Evolutionary conservation across 1,284 basidiomycete species (phyloP), one percentile per base, ranked within the genome.

Genomic region (Vanrija sp.): DNA sequence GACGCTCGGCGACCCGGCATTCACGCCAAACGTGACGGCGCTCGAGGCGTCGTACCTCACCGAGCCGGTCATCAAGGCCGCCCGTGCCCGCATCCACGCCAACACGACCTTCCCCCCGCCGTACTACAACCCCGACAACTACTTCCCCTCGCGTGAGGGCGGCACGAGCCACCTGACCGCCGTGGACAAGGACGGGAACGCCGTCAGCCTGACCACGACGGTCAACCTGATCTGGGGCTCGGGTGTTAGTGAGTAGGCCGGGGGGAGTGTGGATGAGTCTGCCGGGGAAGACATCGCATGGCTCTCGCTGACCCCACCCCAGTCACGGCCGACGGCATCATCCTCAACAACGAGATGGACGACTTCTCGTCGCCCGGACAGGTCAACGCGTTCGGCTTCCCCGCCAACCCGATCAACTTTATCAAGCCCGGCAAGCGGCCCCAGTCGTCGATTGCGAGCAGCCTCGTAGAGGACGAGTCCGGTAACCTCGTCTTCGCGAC

Each of bases 151-250:
- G 14, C 56, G 47, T 15, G 76, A 78, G 47, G 53, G 59, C 18
- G 77, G 77, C 3, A 78, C 77, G 7, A 73, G 69, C 25, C 72
- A 76, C 39, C 51, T 78, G 20, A 70, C 72, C 15, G 71, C 68
- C 2, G 71, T 73, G 4, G 77, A 78, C 53, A 56, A 56, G 0
- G 46, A 63, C 18, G 77, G 77, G 2, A 70, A 72, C 60, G 71
- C 75, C 2, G 65, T 78, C 44, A 70, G 72, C 23, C 54, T 78
- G 37, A 78, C 77, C 4, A 78, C 77, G 2, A 78, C 77, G 0
- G 68, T 78, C 56, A 76, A 77, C 60, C 63, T 70, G 6, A 73
- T 67, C 51, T 78, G 69, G 69, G 77, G 77, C 14, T 58, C 57
- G 10, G 59, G 52, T 46, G 56, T 68, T 41, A 70, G 63, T 64